phyloP scores from a whole-genome alignment of 371 early-diverging fungal genomes.

The Mortierella sp. region DNA sequence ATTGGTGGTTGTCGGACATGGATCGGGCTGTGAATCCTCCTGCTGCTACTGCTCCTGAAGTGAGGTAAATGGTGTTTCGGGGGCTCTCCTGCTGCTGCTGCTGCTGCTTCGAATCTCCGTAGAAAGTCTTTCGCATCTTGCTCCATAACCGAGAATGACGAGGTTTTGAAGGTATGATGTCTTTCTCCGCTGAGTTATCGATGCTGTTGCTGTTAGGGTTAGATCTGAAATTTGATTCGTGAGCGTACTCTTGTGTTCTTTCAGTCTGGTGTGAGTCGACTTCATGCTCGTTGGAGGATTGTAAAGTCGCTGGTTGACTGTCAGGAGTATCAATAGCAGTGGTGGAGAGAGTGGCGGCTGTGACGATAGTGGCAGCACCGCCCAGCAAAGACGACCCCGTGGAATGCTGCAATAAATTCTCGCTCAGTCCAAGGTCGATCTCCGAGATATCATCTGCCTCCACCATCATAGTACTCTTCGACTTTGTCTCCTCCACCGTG shows the following conservation, averaged over 20 bases:
- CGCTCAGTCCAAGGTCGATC: constrained; percentile 5
- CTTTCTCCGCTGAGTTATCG: neutral
- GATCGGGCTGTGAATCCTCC: constrained; percentile 7
- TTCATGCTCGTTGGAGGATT: neutral
- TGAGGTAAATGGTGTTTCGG: constrained; percentile 30
- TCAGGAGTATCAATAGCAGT: neutral
- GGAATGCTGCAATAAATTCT: neutral
- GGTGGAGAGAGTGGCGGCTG: neutral
- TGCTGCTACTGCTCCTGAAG: constrained; percentile 14
- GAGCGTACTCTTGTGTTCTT: neutral
- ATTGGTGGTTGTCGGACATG: constrained; percentile 29
- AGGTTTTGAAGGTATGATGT: constrained; percentile 1
- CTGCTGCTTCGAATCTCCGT: constrained; percentile 32
- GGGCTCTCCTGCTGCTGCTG: constrained; percentile 20
- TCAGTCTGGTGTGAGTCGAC: neutral
- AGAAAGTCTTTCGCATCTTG: constrained; percentile 33
- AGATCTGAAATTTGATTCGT: neutral
- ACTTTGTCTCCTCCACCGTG: neutral
- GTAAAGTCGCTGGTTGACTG: neutral
- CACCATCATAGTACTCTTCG: neutral
- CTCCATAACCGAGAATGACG: constrained; percentile 42
- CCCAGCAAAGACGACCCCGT: neutral
- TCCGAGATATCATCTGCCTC: constrained; percentile 9
- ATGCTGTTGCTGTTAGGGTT: neutral
- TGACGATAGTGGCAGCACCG: neutral